These are phyloP conservation scores for Termitomyces sp. DNA, from an alignment of 768 basidiomycete genomes.

Conservation along the genomic window DNA sequence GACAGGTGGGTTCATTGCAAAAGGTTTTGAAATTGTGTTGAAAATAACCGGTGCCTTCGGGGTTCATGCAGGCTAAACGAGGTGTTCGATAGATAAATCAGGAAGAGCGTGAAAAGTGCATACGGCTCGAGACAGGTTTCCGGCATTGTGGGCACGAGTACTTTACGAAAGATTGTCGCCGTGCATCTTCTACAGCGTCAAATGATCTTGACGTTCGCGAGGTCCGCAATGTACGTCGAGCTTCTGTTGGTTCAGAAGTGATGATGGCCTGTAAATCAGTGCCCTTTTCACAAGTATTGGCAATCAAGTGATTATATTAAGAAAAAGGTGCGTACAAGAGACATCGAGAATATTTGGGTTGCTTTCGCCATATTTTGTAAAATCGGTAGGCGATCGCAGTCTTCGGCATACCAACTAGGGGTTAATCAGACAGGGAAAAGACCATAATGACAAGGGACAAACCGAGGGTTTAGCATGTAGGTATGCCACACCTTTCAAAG, in stretches of 20 bases:
- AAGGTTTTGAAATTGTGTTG: constrained; percentile 9
- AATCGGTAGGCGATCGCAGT: constrained; percentile 9
- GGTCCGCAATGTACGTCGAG: neutral
- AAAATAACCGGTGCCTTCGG: constrained; percentile 12
- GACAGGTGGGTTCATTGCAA: constrained; percentile 5
- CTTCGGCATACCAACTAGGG: constrained; percentile 15
- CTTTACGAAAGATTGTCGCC: neutral
- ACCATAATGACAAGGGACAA: neutral
- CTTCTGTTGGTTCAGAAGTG: neutral
- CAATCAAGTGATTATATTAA: neutral
- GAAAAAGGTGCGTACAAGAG: neutral
- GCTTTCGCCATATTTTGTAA: neutral
- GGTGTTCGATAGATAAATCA: neutral
- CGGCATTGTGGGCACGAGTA: constrained; percentile 3
- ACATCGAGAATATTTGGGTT: constrained; percentile 1
- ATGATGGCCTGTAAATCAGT: neutral
- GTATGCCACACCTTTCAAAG: constrained; percentile 15
- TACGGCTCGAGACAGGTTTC: neutral
- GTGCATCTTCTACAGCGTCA: neutral
- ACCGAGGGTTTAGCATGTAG: constrained; percentile 17
- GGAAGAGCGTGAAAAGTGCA: neutral
- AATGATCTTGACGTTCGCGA: neutral
- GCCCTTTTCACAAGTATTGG: neutral
- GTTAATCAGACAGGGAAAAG: neutral
- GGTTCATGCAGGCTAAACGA: constrained; percentile 10